These are phyloP conservation scores for Rhododendron ferrugineum DNA, from an alignment of 148 eudicot genomes.

Conservation along the genomic window DNA sequence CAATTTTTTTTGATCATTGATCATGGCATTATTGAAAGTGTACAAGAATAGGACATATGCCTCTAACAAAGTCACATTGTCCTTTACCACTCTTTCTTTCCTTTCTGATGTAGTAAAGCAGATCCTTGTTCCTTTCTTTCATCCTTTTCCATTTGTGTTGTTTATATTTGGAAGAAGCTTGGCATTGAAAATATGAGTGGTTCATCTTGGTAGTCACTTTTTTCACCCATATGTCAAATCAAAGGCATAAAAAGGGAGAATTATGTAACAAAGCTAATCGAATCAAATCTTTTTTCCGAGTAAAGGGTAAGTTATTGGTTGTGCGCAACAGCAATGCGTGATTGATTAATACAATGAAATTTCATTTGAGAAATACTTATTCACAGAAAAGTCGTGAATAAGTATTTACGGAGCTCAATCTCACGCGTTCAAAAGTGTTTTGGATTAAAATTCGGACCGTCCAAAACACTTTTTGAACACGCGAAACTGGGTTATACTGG, in stretches of 20 bases:
- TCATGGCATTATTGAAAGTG: background rate
- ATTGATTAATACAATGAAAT: background rate
- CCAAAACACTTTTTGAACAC: no score
- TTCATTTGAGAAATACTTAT: background rate
- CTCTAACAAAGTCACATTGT: background rate
- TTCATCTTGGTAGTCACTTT: background rate
- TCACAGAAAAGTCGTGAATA: no score
- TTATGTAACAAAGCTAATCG: background rate
- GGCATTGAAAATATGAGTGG: background rate
- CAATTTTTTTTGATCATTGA: background rate
- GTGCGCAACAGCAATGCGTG: background rate
- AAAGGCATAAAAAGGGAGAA: background rate
- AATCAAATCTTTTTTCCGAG: background rate
- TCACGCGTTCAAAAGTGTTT: no score
- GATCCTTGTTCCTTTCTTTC: background rate
- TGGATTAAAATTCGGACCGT: no score
- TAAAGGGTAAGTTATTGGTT: background rate
- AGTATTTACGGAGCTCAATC: no score
- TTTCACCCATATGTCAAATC: background rate
- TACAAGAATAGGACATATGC: background rate
- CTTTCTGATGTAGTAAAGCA: background rate
- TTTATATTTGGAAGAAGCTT: background rate
- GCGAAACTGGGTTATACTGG: no score
- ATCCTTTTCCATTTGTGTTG: background rate
- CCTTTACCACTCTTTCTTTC: background rate